A percentile compares a stretch with the other conserved stretches of the same genome.
These are phyloP conservation scores for Tausonia pullulans DNA, from an alignment of 1,284 basidiomycete species.

Conservation along the genomic window DNA sequence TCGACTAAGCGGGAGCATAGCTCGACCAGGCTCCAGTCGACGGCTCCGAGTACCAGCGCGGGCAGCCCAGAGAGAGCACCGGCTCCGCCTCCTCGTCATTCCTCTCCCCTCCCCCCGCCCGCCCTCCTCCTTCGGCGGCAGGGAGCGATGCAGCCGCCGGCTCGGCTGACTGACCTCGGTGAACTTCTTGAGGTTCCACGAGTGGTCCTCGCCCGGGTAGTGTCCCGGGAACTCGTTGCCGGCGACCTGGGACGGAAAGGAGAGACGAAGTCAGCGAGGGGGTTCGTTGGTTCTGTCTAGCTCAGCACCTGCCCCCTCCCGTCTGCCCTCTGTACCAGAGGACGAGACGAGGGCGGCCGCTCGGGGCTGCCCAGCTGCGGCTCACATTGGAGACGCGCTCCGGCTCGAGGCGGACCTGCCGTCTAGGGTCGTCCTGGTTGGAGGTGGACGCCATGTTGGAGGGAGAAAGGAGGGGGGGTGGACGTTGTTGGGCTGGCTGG, in stretches of 20 bases:
- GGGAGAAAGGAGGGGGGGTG: not conserved
- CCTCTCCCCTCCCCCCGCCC: too few species aligned
- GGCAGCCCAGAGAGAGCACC: too few species aligned
- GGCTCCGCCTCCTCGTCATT: too few species aligned
- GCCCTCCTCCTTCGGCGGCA: not conserved
- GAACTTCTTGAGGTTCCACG: conserved; percentile 68
- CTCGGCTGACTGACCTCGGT: conserved; percentile 47
- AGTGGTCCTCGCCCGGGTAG: conserved; percentile 68
- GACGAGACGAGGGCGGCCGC: not conserved
- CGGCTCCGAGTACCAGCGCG: too few species aligned
- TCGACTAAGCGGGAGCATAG: too few species aligned
- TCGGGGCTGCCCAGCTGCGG: not conserved
- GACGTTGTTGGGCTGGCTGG: not conserved
- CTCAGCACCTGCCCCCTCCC: not conserved
- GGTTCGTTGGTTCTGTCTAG: not conserved
- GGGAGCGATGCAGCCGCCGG: not conserved
- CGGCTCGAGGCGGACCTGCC: conserved; percentile 50
- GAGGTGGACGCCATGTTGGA: conserved; percentile 6
- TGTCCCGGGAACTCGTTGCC: conserved; percentile 81
- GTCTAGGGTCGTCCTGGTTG: conserved; percentile 27
- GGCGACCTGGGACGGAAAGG: conserved; percentile 45
- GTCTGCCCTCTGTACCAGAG: not conserved
- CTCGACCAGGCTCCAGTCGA: too few species aligned
- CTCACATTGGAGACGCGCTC: conserved; percentile 54
- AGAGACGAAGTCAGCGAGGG: not conserved